These are phyloP conservation scores for Ascoidea tarda DNA, from an alignment of 805 yeast species.

Conservation along the genomic window DNA sequence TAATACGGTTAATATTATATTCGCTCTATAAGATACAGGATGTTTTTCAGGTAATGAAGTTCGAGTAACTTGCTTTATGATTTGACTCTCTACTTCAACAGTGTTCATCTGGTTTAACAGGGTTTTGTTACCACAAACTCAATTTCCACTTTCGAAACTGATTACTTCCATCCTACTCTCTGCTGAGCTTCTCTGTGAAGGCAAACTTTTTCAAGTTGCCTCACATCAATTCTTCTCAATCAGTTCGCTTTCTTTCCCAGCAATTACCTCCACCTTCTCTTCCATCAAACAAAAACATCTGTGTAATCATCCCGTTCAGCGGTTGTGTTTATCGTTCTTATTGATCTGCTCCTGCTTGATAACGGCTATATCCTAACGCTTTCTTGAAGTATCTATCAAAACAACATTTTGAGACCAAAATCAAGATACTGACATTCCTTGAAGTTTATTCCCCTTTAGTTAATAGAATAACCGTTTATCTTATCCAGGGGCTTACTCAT, in stretches of 20 bases:
- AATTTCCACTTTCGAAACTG: neutral
- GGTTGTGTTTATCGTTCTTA: neutral
- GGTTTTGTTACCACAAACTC: neutral
- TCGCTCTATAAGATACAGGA: too few species aligned
- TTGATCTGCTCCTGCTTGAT: neutral
- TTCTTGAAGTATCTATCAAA: neutral
- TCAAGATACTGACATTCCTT: neutral
- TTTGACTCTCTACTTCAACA: neutral
- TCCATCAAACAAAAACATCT: neutral
- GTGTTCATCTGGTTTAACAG: neutral
- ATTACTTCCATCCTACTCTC: neutral
- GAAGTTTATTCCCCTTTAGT: neutral
- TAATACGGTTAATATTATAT: too few species aligned
- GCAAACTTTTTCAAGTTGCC: neutral
- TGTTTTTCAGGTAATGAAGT: too few species aligned
- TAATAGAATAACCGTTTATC: neutral
- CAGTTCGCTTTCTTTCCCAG: neutral
- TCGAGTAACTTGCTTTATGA: neutral
- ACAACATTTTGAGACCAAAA: neutral
- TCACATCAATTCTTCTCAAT: neutral
- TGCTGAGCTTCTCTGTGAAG: neutral
- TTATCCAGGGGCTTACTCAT: neutral
- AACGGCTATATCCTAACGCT: neutral
- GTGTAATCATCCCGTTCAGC: neutral
- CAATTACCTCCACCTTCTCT: neutral